Conservation (phyloP, 108 stramenopile genomes). For the Mediolabrus comicus region DNA sequence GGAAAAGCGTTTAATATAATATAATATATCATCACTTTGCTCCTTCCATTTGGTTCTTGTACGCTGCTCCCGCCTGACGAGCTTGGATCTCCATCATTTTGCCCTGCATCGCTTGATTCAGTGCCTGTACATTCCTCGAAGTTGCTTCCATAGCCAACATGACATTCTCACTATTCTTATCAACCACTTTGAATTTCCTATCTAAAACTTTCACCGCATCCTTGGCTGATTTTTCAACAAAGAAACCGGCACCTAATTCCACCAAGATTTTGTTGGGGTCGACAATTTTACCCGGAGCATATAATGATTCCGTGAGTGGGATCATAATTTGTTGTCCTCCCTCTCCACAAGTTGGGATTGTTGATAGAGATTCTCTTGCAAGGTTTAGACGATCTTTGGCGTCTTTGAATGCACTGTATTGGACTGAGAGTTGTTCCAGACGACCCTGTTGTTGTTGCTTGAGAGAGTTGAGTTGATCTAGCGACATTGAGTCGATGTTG, state of each 20-base stretch:
- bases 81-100: slow-evolving; percentile 87
- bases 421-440: slow-evolving; percentile 63
- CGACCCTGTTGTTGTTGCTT: slow-evolving; percentile 77
- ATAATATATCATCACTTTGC: not conserved
- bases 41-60: slow-evolving; percentile 6
- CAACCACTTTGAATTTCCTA: slow-evolving; percentile 72
- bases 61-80: slow-evolving; percentile 58
- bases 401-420: slow-evolving; percentile 72
- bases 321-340: slow-evolving; percentile 75
- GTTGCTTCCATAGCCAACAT: slow-evolving; percentile 62
- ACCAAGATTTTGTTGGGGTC: slow-evolving; percentile 75
- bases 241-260: slow-evolving; percentile 89
- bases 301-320: slow-evolving; percentile 82
- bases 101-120: slow-evolving; percentile 84
- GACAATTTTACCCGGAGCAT: slow-evolving; percentile 81
- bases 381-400: slow-evolving; percentile 73
- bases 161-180: slow-evolving; percentile 82
- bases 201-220: slow-evolving; percentile 73
- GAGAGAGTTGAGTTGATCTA: slow-evolving; percentile 80
- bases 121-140: slow-evolving; percentile 64
- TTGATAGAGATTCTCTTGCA: slow-evolving; percentile 53
- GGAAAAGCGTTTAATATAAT: too few species aligned
- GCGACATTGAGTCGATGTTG: slow-evolving; percentile 73
- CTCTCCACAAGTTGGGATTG: slow-evolving; percentile 13
- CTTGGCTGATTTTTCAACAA: slow-evolving; percentile 66